phyloP scores from a whole-genome alignment of 2,329 filamentous ascomycete genomes.

The Epichloe sibirici region DNA sequence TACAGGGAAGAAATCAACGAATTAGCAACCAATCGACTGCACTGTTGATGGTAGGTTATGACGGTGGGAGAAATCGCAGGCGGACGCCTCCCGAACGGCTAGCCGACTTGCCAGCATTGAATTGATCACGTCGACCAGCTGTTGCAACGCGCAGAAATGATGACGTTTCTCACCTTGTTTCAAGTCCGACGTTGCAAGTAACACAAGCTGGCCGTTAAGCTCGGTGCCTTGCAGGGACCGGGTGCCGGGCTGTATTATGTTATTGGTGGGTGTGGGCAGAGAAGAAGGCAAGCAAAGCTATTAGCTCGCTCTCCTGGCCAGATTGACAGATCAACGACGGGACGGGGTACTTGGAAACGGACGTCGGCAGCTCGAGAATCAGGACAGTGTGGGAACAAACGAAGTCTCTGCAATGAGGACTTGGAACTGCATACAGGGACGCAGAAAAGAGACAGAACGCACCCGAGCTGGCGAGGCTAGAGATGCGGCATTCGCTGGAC shows the following conservation, averaged over 20 bases:
- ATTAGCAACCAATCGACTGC: neutral
- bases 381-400: neutral
- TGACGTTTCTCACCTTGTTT: conserved; percentile 3
- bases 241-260: neutral
- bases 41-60: neutral
- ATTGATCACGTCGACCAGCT: neutral
- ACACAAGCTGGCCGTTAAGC: conserved; percentile 1
- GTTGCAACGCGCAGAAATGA: neutral
- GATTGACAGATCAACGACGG: neutral
- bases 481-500: neutral
- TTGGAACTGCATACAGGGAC: neutral
- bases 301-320: neutral
- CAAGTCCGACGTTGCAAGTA: neutral
- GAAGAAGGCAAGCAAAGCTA: neutral
- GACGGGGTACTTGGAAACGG: neutral
- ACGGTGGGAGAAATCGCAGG: neutral
- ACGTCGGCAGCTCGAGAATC: neutral
- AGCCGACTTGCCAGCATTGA: neutral
- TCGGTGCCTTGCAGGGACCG: conserved; percentile 1
- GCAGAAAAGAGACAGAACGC: neutral
- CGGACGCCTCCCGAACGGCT: neutral
- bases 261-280: neutral
- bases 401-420: neutral
- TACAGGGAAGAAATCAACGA: neutral
- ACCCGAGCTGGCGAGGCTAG: conserved; percentile 3